Evolutionary conservation across 371 early-diverging fungal genomes (phyloP), one percentile per base, ranked within the genome.

Genomic region (Entomophthora muscae): DNA sequence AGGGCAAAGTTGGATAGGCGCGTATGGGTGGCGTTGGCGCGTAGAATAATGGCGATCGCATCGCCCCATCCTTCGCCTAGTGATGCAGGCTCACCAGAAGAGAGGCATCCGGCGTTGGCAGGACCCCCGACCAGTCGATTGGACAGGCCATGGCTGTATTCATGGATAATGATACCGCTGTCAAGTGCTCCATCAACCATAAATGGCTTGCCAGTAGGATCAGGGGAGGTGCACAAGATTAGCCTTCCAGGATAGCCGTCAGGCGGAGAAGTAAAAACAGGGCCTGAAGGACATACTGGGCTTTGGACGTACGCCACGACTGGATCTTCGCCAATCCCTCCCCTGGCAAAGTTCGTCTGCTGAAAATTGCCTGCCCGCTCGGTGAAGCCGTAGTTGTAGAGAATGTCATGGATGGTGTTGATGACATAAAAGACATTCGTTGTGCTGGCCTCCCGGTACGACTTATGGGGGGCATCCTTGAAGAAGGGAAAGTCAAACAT

Each of bases 281-380:
- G 75, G 60, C 77, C 74, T 68, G 72, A 63, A 54, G 28, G 56
- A 22, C 91, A 93, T 10, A 65, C 55, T 13, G 70, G 71, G 70
- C 93, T 93, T 73, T 95, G 95, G 0, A 91, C 93, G 68, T 91
- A 88, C 52, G 94, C 94, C 69, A 92, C 83, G 1, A 95, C 93
- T 13, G 87, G 83, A 70, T 95, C 95, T 60, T 73, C 76, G 24
- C 75, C 83, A 29, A 70, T 57, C 29, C 94, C 90, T 21, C 91
- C 90, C 59, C 83, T 80, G 52, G 75, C 81, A 67, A 83, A 77
- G 71, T 95, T 95, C 71, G 84, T 78, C 68, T 89, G 80, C 73
- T 95, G 96, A 76, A 95, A 70, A 62, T 70, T 70, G 12, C 70
- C 70, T 5, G 70, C 65, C 27, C 7, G 31, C 30, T 70, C 70